Percentiles rank a stretch among this genome's conserved stretches.
phyloP scores from a whole-genome alignment of 176 grass and related monocot species.

The Poa pratensis region DNA sequence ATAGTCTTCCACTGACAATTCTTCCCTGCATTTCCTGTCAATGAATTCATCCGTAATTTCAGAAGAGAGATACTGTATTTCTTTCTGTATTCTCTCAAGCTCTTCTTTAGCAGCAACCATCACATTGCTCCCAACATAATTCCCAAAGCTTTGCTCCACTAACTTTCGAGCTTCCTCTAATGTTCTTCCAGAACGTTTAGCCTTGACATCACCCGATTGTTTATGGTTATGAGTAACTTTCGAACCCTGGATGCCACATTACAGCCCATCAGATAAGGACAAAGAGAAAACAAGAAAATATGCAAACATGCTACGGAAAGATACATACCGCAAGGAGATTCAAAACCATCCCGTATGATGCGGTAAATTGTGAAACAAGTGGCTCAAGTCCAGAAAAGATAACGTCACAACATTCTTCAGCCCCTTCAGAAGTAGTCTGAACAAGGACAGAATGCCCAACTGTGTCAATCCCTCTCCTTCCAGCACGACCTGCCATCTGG shows the following conservation, averaged over 20 bases:
- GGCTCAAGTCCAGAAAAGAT: constrained; percentile 90
- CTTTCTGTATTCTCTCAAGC: constrained; percentile 80
- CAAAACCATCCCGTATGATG: constrained; percentile 99
- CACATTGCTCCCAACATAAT: constrained; percentile 98
- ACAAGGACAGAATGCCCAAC: constrained; percentile 88
- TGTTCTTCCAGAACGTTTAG: constrained; percentile 73
- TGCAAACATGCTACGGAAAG: constrained; percentile 30
- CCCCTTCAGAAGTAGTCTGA: constrained; percentile 88
- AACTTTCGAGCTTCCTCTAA: constrained; percentile 96
- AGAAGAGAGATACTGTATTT: constrained; percentile 76
- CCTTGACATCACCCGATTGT: constrained; percentile 58
- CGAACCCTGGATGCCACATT: constrained; percentile 64
- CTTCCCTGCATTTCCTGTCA: constrained; percentile 84
- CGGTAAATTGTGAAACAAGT: constrained; percentile 97
- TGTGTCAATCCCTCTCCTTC: constrained; percentile 96
- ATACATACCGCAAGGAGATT: constrained; percentile 92
- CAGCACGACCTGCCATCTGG: constrained; percentile 97
- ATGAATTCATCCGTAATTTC: constrained; percentile 92
- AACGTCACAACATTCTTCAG: constrained; percentile 84
- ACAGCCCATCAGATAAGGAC: constrained; percentile 35
- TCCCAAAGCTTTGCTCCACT: constrained; percentile 97
- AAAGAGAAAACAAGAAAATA: constrained; percentile 31
- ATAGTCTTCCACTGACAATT: constrained; percentile 80
- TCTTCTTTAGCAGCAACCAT: constrained; percentile 92
- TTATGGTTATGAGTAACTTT: constrained; percentile 84